Evolutionary conservation across 2,329 filamentous ascomycete genomes (phyloP).

Genomic region (Fusarium ramigenum): DNA sequence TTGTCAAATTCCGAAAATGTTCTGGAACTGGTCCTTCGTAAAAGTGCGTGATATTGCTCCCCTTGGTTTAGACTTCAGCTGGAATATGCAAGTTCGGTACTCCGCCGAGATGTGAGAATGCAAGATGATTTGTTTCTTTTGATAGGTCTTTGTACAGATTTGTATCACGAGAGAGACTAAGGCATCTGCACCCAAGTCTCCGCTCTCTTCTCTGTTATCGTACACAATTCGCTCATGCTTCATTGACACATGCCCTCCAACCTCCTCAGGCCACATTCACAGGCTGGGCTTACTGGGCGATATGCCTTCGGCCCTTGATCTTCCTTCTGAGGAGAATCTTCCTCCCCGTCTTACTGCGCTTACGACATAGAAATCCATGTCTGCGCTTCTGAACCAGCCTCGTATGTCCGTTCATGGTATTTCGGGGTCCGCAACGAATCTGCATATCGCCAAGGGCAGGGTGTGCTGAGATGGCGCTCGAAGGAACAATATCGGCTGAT

Average conservation of each 20-base stretch:
- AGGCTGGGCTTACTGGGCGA: conserved; percentile 34
- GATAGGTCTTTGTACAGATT: conserved; percentile 36
- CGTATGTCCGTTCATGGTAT: conserved; percentile 65
- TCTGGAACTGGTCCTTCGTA: conserved; percentile 5
- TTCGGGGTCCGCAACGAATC: conserved; percentile 67
- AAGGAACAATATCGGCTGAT: conserved; percentile 57
- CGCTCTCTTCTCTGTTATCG: conserved; percentile 32
- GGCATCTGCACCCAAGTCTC: conserved; percentile 5
- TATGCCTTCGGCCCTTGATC: conserved; percentile 61
- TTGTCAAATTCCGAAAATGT: not conserved
- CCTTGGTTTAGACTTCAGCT: conserved; percentile 4
- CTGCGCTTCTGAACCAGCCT: conserved; percentile 68
- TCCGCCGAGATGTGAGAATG: conserved; percentile 6
- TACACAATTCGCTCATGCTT: conserved; percentile 29
- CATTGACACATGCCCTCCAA: conserved; percentile 4
- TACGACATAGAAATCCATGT: conserved; percentile 64
- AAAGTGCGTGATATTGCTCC: not conserved
- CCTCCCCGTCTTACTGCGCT: conserved; percentile 60
- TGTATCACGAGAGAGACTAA: conserved; percentile 25
- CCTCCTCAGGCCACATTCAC: not conserved
- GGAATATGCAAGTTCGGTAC: conserved; percentile 10
- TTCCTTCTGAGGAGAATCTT: conserved; percentile 62
- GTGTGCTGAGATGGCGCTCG: conserved; percentile 59
- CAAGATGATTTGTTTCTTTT: conserved; percentile 13
- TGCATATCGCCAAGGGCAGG: conserved; percentile 62